Evolutionary conservation across 1,284 basidiomycete species (phyloP).

Genomic region (Wallemia ichthyophaga): DNA sequence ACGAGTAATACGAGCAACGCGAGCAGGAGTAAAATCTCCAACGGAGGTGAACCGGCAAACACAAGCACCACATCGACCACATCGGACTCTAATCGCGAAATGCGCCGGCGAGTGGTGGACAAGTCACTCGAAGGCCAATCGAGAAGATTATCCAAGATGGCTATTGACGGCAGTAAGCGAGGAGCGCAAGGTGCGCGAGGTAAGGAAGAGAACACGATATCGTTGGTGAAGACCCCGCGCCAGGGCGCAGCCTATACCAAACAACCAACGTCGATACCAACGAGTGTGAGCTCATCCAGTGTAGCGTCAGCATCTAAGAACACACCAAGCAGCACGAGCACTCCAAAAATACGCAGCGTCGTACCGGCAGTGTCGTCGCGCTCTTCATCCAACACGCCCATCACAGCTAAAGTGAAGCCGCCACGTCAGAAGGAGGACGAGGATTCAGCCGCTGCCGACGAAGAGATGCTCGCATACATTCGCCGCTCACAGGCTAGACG

Average conservation of each 20-base stretch:
- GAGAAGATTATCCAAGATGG: neutral
- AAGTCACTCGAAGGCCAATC: neutral
- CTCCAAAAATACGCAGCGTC: neutral
- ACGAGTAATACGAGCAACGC: neutral
- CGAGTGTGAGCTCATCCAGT: neutral
- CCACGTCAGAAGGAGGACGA: constrained; percentile 42
- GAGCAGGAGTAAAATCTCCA: neutral
- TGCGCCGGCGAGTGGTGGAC: neutral
- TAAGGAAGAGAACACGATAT: neutral
- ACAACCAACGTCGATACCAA: neutral
- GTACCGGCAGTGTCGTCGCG: neutral
- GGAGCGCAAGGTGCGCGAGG: neutral
- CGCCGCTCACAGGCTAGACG: constrained; percentile 64
- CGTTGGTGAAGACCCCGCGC: neutral
- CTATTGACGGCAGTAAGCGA: neutral
- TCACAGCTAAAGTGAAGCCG: neutral
- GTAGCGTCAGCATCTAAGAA: neutral
- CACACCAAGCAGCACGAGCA: neutral
- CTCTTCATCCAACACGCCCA: neutral
- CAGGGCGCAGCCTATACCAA: neutral
- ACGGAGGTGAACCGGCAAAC: too few species aligned
- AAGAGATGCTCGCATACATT: constrained; percentile 90
- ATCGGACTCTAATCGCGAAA: neutral
- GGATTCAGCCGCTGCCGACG: constrained; percentile 61
- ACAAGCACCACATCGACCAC: too few species aligned